Base-by-base conservation (phyloP, 2,329 filamentous ascomycete genomes). In the Truncatella angustata region DNA sequence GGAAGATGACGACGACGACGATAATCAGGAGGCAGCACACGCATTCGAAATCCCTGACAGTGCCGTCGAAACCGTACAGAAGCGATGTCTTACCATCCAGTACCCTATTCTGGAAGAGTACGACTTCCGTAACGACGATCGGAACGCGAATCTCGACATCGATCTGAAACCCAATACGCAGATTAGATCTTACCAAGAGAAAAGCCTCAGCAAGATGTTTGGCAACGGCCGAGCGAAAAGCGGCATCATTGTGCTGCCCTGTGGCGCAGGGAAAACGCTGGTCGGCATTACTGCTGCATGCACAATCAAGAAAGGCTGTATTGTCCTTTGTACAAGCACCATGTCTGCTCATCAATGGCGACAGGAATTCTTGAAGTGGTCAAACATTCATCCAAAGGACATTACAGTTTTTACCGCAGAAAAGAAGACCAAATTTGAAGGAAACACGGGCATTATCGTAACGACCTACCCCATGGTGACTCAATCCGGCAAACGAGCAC, bases 401-500 rank as follows among this genome's bases (percentile, higher is more conserved):
- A 92, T 99, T 63, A 91, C 92, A 26, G 86, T 96, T 50, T 99
- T 99, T 70, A 97, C 94, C 0, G 93, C 92, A 0, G 91, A 96
- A 60, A 90, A 90, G 67, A 99, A 99, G 71, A 79, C 80, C 49
- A 80, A 79, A 52, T 96, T 99, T 63, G 86, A 87, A 1, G 85
- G 92, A 46, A 93, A 91, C 65, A 96, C 94, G 1, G 94, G 94
- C 66, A 92, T 99, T 58, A 95, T 99, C 59, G 91, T 99, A 49
- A 96, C 92, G 10, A 99, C 94, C 1, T 99, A 99, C 70, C 94
- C 91, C 54, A 99, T 99, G 94, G 91, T 99, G n/a, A 96, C 91
- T 7, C 90, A 94, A 64, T 91, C 87, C 12, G 82, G 91, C 46
- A 88, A 90, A 54, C 82, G 93, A 53, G 93, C 94, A 2, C 87